Evolutionary conservation across 768 basidiomycete species (phyloP), one percentile per base, ranked within the genome.

Genomic region (Mycena filopes): DNA sequence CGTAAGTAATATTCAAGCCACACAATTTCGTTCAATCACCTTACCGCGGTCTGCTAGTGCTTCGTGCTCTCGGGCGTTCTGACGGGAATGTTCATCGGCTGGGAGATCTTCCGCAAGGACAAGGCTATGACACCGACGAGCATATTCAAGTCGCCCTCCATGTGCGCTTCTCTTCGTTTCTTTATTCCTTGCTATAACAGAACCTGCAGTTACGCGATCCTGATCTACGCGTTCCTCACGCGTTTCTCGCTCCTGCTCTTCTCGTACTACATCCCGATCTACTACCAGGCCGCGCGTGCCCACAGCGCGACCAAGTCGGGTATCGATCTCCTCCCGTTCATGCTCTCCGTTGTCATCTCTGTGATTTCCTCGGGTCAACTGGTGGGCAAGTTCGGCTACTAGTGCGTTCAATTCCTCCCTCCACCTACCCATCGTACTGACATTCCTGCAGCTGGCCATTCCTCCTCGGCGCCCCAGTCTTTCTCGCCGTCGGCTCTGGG

Each of bases 191-290:
- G 42, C 9, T 3, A 1, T 43, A 4, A n/a, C 12, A 10, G 8
- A n/a, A n/a, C 8, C 10, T 3, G 1, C 47, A 60, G 58, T 2
- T 61, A 31, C 11, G 60, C 49, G 3, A 61, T 61, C 21, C 12
- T 50, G 45, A 10, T 25, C 18, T 66, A 63, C 43, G 33, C 51
- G 26, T 62, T 58, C 25, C 48, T 59, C 25, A 40, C 43, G 25
- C 65, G 54, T 11, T 54, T 66, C 54, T 51, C 50, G 13, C 29
- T 69, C 46, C 49, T 67, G 12, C 28, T 56, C 6, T 68, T 49
- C 53, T 65, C 63, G 29, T 68, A 55, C 48, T 67, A 70, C 54
- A 55, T 70, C 13, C 69, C 69, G 21, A 45, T 68, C 20, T 66
- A 36, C 55, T 71, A 63, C 51, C 70, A 71, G 31, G 65, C 60